Conservation (phyloP, 805 yeast species). For the Yamadazyma endophytica region DNA sequence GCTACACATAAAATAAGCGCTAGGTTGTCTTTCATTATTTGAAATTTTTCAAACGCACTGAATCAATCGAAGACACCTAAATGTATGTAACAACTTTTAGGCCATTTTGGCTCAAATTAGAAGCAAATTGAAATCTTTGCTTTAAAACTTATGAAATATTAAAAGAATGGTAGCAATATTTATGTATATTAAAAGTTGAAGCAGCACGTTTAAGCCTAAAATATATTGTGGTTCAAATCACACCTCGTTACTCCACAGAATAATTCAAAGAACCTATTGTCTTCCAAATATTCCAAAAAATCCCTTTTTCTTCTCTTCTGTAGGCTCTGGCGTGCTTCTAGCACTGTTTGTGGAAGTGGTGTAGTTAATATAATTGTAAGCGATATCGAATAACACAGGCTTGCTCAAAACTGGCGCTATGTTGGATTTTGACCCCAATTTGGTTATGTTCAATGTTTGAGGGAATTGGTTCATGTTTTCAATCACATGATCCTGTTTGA, state of each 20-base stretch:
- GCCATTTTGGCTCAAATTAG: too few species aligned
- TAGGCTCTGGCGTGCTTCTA: constrained; percentile 8
- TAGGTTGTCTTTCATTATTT: too few species aligned
- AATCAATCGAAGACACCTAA: too few species aligned
- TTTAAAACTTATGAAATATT: too few species aligned
- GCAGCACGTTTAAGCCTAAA: too few species aligned
- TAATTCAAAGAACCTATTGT: neutral
- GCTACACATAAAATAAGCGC: constrained; percentile 30
- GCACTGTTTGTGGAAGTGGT: constrained; percentile 10
- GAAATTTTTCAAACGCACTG: too few species aligned
- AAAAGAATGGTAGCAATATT: too few species aligned
- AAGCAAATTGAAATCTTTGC: too few species aligned
- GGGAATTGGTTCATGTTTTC: constrained; percentile 45
- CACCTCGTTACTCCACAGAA: too few species aligned
- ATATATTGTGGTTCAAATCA: too few species aligned
- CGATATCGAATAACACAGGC: constrained; percentile 90
- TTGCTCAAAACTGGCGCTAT: constrained; percentile 67
- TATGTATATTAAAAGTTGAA: too few species aligned
- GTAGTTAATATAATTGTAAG: constrained; percentile 73
- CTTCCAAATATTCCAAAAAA: constrained; percentile 74
- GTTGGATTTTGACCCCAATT: constrained; percentile 16
- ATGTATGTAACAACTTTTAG: too few species aligned
- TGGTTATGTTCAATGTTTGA: constrained; percentile 15
- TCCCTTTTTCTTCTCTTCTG: constrained; percentile 46
- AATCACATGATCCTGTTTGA: constrained; percentile 32